phyloP scores from a whole-genome alignment of 2,329 filamentous ascomycete genomes.

The Phyllosticta citribraziliensis region DNA sequence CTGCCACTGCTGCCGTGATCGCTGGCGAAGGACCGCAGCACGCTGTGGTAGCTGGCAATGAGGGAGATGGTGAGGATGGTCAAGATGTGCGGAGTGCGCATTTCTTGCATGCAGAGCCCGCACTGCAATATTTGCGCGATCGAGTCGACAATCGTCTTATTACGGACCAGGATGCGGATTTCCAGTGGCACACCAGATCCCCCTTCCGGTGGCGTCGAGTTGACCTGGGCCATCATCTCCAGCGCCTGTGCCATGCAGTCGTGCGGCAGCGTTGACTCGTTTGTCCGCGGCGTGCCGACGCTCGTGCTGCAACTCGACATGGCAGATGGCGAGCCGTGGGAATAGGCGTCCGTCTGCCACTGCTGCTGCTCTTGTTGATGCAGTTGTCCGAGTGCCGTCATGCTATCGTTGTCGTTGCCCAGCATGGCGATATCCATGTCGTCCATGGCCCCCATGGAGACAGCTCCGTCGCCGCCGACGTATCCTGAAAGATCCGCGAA shows the following conservation, averaged over 20 bases:
- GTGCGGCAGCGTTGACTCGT: not conserved
- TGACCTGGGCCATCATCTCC: not conserved
- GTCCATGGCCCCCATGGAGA: not conserved
- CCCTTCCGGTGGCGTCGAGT: not conserved
- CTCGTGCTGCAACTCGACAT: not conserved
- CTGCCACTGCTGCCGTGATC: not conserved
- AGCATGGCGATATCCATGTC: not conserved
- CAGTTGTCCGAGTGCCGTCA: not conserved
- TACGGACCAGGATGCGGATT: not conserved
- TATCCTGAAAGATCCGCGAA: not conserved
- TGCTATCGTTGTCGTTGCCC: not conserved
- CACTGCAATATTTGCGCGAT: not conserved
- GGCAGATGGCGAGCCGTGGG: not conserved
- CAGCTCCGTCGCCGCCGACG: not conserved
- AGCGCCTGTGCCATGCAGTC: not conserved
- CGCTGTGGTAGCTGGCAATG: not conserved
- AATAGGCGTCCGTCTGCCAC: not conserved
- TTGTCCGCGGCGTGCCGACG: not conserved
- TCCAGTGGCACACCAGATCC: not conserved
- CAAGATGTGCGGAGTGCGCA: not conserved
- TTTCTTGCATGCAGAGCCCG: not conserved
- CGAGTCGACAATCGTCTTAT: not conserved
- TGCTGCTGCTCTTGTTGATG: not conserved
- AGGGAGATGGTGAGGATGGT: not conserved
- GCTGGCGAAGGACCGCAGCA: not conserved